Base-by-base conservation (phyloP, 176 grass and related monocot genomes). In the Areca catechu region DNA sequence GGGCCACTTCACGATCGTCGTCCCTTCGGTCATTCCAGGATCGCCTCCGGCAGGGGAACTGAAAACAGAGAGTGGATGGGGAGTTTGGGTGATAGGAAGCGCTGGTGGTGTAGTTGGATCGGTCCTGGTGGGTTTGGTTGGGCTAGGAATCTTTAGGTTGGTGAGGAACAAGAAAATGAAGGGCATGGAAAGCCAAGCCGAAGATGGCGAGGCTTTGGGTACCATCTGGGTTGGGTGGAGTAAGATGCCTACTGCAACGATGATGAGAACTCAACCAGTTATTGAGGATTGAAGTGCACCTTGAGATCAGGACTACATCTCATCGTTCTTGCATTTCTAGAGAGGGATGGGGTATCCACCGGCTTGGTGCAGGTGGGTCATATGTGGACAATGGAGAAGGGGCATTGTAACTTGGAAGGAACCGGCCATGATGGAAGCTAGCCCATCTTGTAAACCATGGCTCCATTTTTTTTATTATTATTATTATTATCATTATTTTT, bases 191-290 rank as follows among this genome's bases (percentile, higher is more conserved):
- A 20, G 4, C 17, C 7, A n/a, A 28, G 48, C 56, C 0, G 69
- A 54, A 19, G 57, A 61, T 7, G 58, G 50, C 1, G 69, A 61
- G 58, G 18, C 14, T 17, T 61, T 72, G 24, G 49, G 49, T 1
- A 53, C 10, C 2, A 49, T 53, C 16, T 61, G 57, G 69, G 49
- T 60, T 15, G 58, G 69, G 48, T 53, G 58, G 24, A 72, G 69
- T 49, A 72, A 24, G 24, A 72, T 72, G 57, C 69, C 69, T 16
- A 43, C 18, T 53, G 69, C 69, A 16, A 15, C 22, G 7, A 72
- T 72, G 58, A 48, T 20, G 21, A 72, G 69, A 37, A 72, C 57
- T 5, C 3, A 18, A 27, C 49, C 69, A 54, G 6, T 53, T 5
- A 51, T 72, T 22, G 69, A 72, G 58, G 49, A 72, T n/a, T 49